Base-by-base conservation (phyloP, 257 asterid species). In the Plantago elongata region DNA sequence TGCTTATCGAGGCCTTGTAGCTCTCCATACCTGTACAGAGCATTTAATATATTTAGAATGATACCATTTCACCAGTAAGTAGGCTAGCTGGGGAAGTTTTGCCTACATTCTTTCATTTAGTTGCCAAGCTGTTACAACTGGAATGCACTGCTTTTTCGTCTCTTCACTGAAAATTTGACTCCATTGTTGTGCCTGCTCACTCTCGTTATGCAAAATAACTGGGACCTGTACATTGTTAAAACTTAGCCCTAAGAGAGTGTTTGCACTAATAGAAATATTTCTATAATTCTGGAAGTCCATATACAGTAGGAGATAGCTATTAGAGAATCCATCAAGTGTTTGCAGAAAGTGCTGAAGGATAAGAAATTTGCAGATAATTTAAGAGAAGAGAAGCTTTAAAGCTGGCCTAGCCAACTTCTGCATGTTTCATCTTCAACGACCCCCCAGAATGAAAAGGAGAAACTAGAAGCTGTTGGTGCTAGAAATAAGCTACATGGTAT, bases 71-170 rank as follows among this genome's bases (percentile, higher is more conserved):
- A 45, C 44, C 22, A 48, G 44, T 0, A 60, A 29, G 17, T 15
- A 63, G 14, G 44, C 56, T 22, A 55, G 29, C 9, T 13, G n/a
- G 17, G 22, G 51, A 51, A 16, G 7, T 47, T 43, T 18, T 11
- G 66, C 67, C 77, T 66, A 89, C 99, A 93, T 93, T 83, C 99
- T 82, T 77, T 93, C 99, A 10, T 93, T 93, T 59, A 93, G 79
- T 68, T 89, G 99, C 99, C 99, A 93, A 50, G 99, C 96, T 57
- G 96, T 87, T 54, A 89, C 58, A 70, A 93, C 99, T 27, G 99
- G 99, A 60, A 93, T 81, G 58, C 96, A 93, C 64, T 87, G 96
- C 70, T 80, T 83, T 17, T 79, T 81, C 63, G 97, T 93, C 44
- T 87, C 99, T 67, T 93, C 94, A 30, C 99, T 93, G 64, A 83